Evolutionary conservation across 225 moss, liverwort and hornwort genomes (phyloP), one percentile per base, ranked within the genome.

Genomic region (Antitrichia curtipendula): DNA sequence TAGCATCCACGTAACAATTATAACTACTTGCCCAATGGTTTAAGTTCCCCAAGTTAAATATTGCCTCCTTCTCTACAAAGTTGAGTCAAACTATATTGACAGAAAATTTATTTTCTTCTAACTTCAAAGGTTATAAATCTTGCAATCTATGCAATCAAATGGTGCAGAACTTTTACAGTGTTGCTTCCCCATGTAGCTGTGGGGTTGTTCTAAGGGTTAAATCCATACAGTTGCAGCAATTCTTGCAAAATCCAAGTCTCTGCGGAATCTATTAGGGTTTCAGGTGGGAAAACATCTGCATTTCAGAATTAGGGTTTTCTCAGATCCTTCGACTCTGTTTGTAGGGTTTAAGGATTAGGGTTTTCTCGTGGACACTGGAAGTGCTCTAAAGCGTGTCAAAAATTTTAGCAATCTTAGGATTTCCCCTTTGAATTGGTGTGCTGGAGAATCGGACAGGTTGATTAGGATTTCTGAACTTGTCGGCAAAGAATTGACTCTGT

Each of bases 301-400:
- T 65, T 34, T 79, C 21, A 58, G 7, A 70, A 78, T 66, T 34
- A 54, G 66, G 66, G 56, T 25, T 86, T 64, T 41, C 22, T 62
- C 5, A 56, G 20, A 38, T 19, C 8, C 29, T 28, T 54, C 20
- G 49, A 80, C 45, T 83, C 82, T 83, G 86, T 65, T 84, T 11
- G 27, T 15, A 83, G 84, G 91, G 87, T 89, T 87, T 86, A 80
- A 84, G 61, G 61, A 87, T 87, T 89, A 87, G 87, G 81, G 70
- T 62, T 89, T 87, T 10, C 38, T 62, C 31, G 82, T 14, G 10
- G 36, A 57, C 18, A 3, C 23, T n/a, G 81, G 86, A 93, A 22
- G 91, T 94, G 87, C 89, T 93, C 59, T 32, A 27, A 24, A 77
- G 28, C 41, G 64, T 60, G 43, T 43, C 75, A 20, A 25, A 62